Evolutionary conservation across 352 stramenopile species (phyloP).

Genomic region (Globisporangium uncinulatum): DNA sequence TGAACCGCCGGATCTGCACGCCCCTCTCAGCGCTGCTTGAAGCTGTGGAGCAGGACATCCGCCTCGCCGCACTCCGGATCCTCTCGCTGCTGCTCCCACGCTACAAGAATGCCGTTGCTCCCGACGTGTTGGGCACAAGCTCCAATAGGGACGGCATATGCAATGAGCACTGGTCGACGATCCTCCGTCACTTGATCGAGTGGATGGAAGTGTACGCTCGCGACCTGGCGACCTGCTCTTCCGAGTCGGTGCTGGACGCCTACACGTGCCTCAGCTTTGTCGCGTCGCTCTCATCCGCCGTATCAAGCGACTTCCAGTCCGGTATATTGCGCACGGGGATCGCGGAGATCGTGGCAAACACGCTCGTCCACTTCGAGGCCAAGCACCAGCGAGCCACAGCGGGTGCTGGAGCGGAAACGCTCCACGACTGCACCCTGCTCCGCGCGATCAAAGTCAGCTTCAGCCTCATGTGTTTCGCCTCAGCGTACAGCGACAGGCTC

Average conservation of each 20-base stretch:
- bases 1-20: constrained; percentile 37
- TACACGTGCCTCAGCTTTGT: constrained; percentile 42
- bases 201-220: constrained; percentile 69
- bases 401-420: constrained; percentile 5
- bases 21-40: constrained; percentile 36
- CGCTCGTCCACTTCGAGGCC: constrained; percentile 22
- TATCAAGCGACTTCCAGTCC: constrained; percentile 21
- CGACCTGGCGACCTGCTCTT: constrained; percentile 28
- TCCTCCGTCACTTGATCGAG: constrained; percentile 51
- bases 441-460: constrained; percentile 33
- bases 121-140: not conserved
- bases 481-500: constrained; percentile 27
- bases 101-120: not conserved
- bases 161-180: constrained; percentile 30
- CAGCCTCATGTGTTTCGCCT: constrained; percentile 38
- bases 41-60: constrained; percentile 43
- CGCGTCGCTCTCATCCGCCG: constrained; percentile 18
- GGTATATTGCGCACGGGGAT: constrained; percentile 33
- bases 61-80: constrained; percentile 34
- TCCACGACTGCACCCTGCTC: constrained; percentile 21
- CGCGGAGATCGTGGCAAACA: constrained; percentile 37
- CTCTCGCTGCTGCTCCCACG: constrained; percentile 34
- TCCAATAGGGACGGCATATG: not conserved
- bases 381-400: constrained; percentile 5
- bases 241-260: constrained; percentile 29